A percentile compares a stretch with the other conserved stretches of the same genome.
Evolutionary conservation across 106 monocot genomes (phyloP).

Genomic region (Acanthochlamys bracteata): DNA sequence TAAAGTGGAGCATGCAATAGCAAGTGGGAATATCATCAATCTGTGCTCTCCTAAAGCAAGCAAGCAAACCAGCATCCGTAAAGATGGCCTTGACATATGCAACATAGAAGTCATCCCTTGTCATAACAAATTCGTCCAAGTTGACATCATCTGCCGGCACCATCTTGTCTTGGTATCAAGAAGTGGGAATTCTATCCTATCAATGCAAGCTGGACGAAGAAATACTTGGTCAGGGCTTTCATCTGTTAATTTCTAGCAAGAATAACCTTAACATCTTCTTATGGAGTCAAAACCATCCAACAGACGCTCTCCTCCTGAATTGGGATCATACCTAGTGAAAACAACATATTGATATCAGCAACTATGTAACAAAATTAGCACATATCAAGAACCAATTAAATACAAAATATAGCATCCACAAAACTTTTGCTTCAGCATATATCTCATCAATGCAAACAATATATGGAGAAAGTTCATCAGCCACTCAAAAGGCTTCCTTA

Average conservation of each 20-base stretch:
- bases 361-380: too few relatives aligned
- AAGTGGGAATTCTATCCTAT: constrained; percentile 91
- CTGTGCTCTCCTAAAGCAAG: constrained; percentile 82
- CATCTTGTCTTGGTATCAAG: constrained; percentile 98
- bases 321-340: constrained; percentile 75
- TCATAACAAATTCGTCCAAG: constrained; percentile 97
- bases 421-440: constrained; percentile 40
- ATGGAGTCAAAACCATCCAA: constrained; percentile 93
- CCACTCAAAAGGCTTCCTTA: constrained; percentile 92
- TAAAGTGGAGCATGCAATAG: too few relatives aligned
- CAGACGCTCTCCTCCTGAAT: constrained; percentile 95
- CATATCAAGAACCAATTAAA: too few relatives aligned
- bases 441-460: constrained; percentile 99
- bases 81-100: constrained; percentile 97
- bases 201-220: constrained; percentile 86
- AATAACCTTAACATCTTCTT: constrained; percentile 95
- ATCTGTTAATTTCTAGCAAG: constrained; percentile 86
- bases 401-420: too few relatives aligned
- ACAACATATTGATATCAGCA: too few relatives aligned
- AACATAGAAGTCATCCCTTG: constrained; percentile 94
- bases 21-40: constrained; percentile 14
- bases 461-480: constrained; percentile 91
- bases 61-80: constrained; percentile 94
- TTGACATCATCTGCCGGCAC: constrained; percentile 91
- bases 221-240: constrained; percentile 92